Evolutionary conservation across 768 basidiomycete genomes (phyloP), one percentile per base, ranked within the genome.

Genomic region (Suillus discolor): DNA sequence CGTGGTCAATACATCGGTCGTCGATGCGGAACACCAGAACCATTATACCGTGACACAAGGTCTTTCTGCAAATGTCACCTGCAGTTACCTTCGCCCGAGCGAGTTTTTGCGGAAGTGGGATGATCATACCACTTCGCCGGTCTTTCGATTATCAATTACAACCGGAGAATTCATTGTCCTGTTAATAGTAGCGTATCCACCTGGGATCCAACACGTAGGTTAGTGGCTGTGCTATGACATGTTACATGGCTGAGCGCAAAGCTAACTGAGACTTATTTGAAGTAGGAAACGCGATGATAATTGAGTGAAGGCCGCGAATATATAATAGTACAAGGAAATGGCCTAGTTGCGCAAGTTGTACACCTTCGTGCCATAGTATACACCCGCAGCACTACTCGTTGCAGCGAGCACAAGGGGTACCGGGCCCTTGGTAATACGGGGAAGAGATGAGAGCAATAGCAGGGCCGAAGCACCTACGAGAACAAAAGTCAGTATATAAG

Each of bases 401-500:
- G 85, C 75, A 12, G 91, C 83, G 41, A 94, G 79, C 34, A 87
- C 71, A 6, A 81, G 79, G 7, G 92, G 92, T 0, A 94, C 83
- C 1, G 93, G 92, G 4, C 91, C 91, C 74, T 93, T 93, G 13
- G 83, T 74, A 47, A 86, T 79, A 51, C 92, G 87, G 6, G 92
- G 93, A 38, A 89, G 72, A 11, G 92, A 93, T 2, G 92, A 93
- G 36, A 91, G 75, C 61, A 93, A 78, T 34, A 93, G 82, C 12
- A 94, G 72, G 13, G 89, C 88, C 59, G 92, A 93, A 3, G 93
- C 92, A 71, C 89, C 92, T 93, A 67, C 62, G 36, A 18, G 23
- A 45, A 55, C 8, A 39, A 12, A 41, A 59, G 59, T 47, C 11
- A 49, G 59, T 31, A 42, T 20, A 8, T 42, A 64, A 64, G 2